Evolutionary conservation across 2,329 filamentous ascomycete species (phyloP).

Genomic region (Aulographum hederae): DNA sequence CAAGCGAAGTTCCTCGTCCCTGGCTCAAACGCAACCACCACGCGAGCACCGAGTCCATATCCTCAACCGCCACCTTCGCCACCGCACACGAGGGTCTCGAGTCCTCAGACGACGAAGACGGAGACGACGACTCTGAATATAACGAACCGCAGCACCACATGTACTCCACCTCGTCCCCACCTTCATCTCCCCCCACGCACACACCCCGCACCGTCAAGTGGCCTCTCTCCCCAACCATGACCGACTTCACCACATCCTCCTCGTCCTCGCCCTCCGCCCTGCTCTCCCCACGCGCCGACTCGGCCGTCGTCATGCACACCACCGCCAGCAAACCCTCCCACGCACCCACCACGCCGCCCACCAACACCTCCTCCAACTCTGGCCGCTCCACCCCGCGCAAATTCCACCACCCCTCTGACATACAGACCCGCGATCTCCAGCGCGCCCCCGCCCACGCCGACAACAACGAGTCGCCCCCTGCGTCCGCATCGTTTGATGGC

Average conservation of each 20-base stretch:
- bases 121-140: background rate
- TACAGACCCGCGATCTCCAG: too few relatives aligned
- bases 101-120: conserved; percentile 2
- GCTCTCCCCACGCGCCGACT: conserved; percentile 1
- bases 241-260: too few relatives aligned
- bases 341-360: too few relatives aligned
- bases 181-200: background rate
- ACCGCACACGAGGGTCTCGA: conserved; percentile 4
- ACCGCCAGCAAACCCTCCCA: background rate
- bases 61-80: conserved; percentile 5
- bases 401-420: background rate
- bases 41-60: conserved; percentile 5
- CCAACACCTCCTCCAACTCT: background rate
- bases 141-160: background rate
- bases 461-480: background rate
- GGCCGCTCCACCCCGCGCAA: background rate
- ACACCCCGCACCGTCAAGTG: too few relatives aligned
- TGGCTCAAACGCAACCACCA: conserved; percentile 3
- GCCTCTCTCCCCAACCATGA: too few relatives aligned
- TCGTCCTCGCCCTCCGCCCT: background rate
- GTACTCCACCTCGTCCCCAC: background rate
- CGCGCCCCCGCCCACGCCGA: background rate
- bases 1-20: background rate
- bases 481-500: background rate
- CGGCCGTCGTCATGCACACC: background rate